Conservation (phyloP, 345 rosid species). For the Clausena lansium region DNA sequence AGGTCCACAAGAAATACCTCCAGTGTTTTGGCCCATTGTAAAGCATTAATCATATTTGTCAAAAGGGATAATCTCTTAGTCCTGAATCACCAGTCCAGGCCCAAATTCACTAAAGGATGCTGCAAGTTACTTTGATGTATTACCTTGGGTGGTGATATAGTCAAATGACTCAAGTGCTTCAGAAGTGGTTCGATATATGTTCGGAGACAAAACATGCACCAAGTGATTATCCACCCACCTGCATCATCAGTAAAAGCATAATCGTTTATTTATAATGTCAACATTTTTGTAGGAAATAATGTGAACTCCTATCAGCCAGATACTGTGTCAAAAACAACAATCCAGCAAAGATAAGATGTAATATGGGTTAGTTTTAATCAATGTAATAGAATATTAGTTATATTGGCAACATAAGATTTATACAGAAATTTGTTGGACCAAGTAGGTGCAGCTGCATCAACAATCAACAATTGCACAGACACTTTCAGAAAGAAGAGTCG, state of each 20-base stretch:
- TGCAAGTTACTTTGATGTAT: neutral
- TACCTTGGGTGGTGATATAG: constrained; percentile 88
- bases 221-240: constrained; percentile 97
- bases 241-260: constrained; percentile 8
- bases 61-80: neutral
- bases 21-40: neutral
- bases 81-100: neutral
- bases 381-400: neutral
- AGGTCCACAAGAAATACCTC: too few relatives aligned
- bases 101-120: neutral
- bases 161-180: constrained; percentile 92
- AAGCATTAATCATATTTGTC: neutral
- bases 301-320: neutral
- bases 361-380: neutral
- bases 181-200: constrained; percentile 72
- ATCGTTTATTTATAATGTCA: constrained; percentile 8
- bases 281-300: neutral
- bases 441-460: neutral
- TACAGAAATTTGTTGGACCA: neutral
- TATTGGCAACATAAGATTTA: neutral
- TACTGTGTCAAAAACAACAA: neutral
- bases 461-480: neutral
- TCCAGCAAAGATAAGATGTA: neutral
- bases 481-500: neutral
- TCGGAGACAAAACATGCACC: constrained; percentile 90